phyloP scores from a whole-genome alignment of 768 basidiomycete genomes.

The Daedaleopsis nitida region DNA sequence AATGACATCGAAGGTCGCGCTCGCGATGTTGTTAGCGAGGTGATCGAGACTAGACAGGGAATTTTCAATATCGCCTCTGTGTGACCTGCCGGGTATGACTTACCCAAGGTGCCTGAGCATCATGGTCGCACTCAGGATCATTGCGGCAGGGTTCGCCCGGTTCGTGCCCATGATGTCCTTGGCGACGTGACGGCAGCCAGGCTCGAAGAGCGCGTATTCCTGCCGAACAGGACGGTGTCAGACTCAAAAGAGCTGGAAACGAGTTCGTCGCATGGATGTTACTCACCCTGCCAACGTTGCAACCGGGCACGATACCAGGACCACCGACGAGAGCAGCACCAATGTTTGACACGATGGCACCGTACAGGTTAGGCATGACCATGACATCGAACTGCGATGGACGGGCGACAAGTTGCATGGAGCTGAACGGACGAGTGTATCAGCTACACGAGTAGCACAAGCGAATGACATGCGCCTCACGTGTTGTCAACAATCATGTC shows the following conservation, averaged over 20 bases:
- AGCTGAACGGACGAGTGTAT: constrained; percentile 44
- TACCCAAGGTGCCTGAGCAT: constrained; percentile 96
- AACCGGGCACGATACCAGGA: constrained; percentile 96
- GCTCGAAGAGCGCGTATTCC: constrained; percentile 99
- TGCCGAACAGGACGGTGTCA: constrained; percentile 31
- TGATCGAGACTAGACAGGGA: constrained; percentile 71
- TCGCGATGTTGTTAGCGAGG: constrained; percentile 92
- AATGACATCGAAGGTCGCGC: constrained; percentile 91
- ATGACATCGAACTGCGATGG: constrained; percentile 98
- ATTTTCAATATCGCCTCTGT: background rate
- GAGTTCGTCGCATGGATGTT: background rate
- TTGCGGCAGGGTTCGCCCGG: constrained; percentile 95
- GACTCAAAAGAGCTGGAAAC: background rate
- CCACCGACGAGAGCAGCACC: constrained; percentile 98
- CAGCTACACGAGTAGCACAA: background rate
- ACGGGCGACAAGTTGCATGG: constrained; percentile 98
- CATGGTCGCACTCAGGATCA: constrained; percentile 97
- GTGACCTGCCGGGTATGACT: background rate
- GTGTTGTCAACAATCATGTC: constrained; percentile 99
- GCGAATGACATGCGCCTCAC: constrained; percentile 42
- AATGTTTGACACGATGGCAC: constrained; percentile 97
- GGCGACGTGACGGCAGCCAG: constrained; percentile 95
- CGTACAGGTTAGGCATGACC: constrained; percentile 98
- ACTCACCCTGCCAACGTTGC: constrained; percentile 90
- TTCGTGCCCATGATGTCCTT: constrained; percentile 96